Percentiles rank a stretch among this genome's conserved stretches.
Conservation (phyloP, 305 asterid genomes). For the Stenogyne calaminthoides region DNA sequence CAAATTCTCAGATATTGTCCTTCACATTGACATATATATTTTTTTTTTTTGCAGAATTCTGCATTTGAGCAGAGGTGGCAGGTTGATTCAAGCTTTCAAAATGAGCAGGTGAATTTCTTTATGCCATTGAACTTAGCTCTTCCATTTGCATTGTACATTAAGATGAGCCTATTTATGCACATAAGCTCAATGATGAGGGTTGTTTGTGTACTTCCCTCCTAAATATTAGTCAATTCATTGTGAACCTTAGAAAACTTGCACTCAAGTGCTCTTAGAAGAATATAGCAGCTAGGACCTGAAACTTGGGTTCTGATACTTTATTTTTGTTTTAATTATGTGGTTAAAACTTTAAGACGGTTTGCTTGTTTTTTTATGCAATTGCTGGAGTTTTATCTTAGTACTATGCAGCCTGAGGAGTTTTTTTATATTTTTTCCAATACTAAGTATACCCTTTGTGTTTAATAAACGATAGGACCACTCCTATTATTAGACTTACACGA, state of each 20-base stretch:
- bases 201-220: neutral
- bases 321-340: neutral
- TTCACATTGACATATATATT: neutral
- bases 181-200: neutral
- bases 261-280: neutral
- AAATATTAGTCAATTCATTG: neutral
- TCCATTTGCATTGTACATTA: neutral
- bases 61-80: conserved; percentile 73
- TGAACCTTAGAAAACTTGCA: neutral
- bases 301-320: neutral
- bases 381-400: neutral
- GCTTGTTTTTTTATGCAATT: neutral
- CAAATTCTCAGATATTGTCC: conserved; percentile 23
- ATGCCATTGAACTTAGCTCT: neutral
- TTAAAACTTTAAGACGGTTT: conserved; percentile 11
- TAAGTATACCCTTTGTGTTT: neutral
- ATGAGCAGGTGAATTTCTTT: conserved; percentile 62
- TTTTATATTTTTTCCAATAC: neutral
- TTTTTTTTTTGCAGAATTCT: conserved; percentile 48
- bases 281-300: conserved; percentile 6
- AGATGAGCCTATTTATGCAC: conserved; percentile 12
- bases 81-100: conserved; percentile 62
- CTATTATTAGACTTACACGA: neutral
- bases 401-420: conserved; percentile 10
- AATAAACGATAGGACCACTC: neutral